These are phyloP conservation scores for Scedosporium aurantiacum DNA, from an alignment of 2,329 filamentous ascomycete genomes.

Conservation along the genomic window DNA sequence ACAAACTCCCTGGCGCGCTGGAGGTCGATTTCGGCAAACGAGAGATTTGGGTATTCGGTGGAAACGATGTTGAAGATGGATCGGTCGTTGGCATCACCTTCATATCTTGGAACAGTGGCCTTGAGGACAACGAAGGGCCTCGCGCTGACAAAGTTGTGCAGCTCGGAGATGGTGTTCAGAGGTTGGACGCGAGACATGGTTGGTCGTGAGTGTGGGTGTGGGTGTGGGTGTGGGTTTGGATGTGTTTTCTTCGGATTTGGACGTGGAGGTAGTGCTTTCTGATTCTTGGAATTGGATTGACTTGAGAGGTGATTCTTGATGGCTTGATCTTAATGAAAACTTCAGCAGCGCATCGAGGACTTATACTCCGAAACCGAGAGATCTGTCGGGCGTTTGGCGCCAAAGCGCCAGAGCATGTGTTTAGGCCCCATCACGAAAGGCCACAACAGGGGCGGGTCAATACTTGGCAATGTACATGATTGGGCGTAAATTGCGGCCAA, in stretches of 20 bases:
- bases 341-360: not conserved
- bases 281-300: not conserved
- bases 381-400: not conserved
- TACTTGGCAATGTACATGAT: not conserved
- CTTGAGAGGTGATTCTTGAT: not conserved
- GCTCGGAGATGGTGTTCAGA: not conserved
- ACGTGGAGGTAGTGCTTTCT: not conserved
- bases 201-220: not conserved
- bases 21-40: not conserved
- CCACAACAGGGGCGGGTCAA: not conserved
- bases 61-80: not conserved
- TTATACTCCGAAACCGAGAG: not conserved
- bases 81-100: not conserved
- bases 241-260: not conserved
- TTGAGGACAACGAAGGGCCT: not conserved
- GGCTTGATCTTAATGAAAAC: not conserved
- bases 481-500: not conserved
- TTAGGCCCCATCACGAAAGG: not conserved
- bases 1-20: not conserved
- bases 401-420: not conserved
- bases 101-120: not conserved
- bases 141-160: not conserved
- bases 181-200: constrained; percentile 1
- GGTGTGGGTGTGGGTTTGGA: too few relatives aligned
- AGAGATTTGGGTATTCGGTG: not conserved